Evolutionary conservation across 1,284 basidiomycete species (phyloP).

Genomic region (Ceratobasidium theobromae): DNA sequence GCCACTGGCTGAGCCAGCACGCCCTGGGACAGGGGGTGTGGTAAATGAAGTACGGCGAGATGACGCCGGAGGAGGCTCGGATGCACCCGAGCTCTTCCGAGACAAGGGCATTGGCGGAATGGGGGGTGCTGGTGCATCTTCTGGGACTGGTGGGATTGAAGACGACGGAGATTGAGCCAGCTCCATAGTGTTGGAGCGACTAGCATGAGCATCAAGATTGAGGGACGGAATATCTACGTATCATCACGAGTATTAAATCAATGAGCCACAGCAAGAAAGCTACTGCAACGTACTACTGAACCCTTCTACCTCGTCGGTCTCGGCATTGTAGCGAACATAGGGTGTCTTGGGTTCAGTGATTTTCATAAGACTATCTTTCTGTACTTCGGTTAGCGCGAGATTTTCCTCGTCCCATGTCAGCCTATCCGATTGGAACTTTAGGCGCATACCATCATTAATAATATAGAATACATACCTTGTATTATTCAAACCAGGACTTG

Average conservation of each 20-base stretch:
- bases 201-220: conserved; percentile 35
- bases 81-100: conserved; percentile 52
- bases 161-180: conserved; percentile 18
- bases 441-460: neutral
- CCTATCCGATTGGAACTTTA: conserved; percentile 41
- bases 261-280: neutral
- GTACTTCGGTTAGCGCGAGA: conserved; percentile 83
- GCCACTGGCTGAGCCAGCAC: conserved; percentile 30
- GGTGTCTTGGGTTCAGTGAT: conserved; percentile 97
- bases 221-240: conserved; percentile 39
- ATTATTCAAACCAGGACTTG: conserved; percentile 37
- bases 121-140: conserved; percentile 27
- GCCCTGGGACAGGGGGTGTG: conserved; percentile 43
- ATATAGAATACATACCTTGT: conserved; percentile 1
- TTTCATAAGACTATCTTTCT: conserved; percentile 94
- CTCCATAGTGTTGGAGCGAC: conserved; percentile 40
- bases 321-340: conserved; percentile 85
- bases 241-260: neutral
- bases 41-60: conserved; percentile 82
- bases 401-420: conserved; percentile 93
- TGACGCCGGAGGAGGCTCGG: conserved; percentile 59
- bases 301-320: conserved; percentile 73
- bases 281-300: conserved; percentile 57
- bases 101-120: conserved; percentile 34
- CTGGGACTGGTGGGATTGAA: conserved; percentile 23